Evolutionary conservation across 495 filamentous ascomycete genomes (phyloP).

Genomic region (Daldinia concentrica): DNA sequence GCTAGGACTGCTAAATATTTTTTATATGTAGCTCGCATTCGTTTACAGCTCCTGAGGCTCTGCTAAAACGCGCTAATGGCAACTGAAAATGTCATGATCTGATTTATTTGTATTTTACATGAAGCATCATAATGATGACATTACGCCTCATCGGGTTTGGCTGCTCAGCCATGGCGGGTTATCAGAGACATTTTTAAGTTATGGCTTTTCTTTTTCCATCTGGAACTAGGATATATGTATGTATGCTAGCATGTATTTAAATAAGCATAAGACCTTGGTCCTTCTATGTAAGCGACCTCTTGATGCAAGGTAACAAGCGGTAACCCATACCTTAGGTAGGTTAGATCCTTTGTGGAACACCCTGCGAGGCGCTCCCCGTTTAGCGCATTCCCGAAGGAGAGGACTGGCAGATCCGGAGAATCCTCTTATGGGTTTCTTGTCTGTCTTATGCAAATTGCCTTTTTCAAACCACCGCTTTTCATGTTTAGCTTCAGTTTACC

Average conservation of each 20-base stretch:
- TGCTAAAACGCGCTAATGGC: slow-evolving; percentile 29
- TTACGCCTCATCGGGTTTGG: not conserved
- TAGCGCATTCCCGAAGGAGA: slow-evolving; percentile 31
- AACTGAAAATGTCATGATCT: slow-evolving; percentile 28
- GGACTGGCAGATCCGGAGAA: slow-evolving; percentile 38
- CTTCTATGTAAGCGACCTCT: slow-evolving; percentile 6
- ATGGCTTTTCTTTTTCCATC: slow-evolving; percentile 2
- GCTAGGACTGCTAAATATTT: too few species aligned
- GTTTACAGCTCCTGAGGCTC: slow-evolving; percentile 27
- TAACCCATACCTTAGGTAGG: slow-evolving; percentile 28
- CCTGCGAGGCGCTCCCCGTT: slow-evolving; percentile 20
- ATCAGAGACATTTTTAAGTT: slow-evolving; percentile 4
- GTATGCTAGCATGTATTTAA: too few species aligned
- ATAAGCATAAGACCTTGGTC: slow-evolving; percentile 19
- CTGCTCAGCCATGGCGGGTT: not conserved
- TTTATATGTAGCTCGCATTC: not conserved
- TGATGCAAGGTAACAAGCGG: slow-evolving; percentile 26
- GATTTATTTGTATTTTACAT: slow-evolving; percentile 15
- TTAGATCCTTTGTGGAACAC: slow-evolving; percentile 21
- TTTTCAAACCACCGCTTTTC: slow-evolving; percentile 1
- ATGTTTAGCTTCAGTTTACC: not conserved
- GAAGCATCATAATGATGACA: slow-evolving; percentile 31
- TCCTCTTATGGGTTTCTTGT: slow-evolving; percentile 7
- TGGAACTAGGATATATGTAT: too few species aligned
- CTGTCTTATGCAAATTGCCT: slow-evolving; percentile 13